These are phyloP conservation scores for Sequoiadendron giganteum DNA, from an alignment of 75 land plant genomes.

Conservation along the genomic window DNA sequence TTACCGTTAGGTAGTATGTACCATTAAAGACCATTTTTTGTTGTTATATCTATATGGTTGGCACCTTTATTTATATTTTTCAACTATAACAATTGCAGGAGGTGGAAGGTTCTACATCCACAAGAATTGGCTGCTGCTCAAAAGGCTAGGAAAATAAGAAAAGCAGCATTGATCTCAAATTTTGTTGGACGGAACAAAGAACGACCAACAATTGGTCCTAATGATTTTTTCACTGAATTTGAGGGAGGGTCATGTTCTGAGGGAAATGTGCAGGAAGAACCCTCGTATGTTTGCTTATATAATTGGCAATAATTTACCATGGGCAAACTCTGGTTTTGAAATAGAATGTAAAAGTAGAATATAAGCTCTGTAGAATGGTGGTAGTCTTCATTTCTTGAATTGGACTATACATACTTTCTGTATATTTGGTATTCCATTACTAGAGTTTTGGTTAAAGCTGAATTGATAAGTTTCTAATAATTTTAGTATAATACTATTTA, in stretches of 20 bases:
- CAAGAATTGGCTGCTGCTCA: conserved; percentile 54
- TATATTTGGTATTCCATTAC: not conserved
- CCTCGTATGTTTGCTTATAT: not conserved
- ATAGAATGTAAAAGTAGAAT: not conserved
- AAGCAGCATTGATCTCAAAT: conserved; percentile 61
- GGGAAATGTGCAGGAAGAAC: not conserved
- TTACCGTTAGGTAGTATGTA: not conserved
- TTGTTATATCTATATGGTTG: not conserved
- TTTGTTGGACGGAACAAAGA: conserved; percentile 84
- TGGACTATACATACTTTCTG: not conserved
- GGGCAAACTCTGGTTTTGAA: not conserved
- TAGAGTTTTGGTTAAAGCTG: not conserved
- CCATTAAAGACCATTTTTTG: not conserved
- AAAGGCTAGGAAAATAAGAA: conserved; percentile 54
- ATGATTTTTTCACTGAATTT: conserved; percentile 50
- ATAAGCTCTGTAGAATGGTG: not conserved
- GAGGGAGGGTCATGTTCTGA: not conserved
- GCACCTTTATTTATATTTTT: not conserved
- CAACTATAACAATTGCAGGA: conserved; percentile 33
- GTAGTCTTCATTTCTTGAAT: not conserved
- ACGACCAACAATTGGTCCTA: conserved; percentile 70
- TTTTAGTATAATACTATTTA: not conserved
- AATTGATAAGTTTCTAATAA: not conserved
- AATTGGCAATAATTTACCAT: not conserved
- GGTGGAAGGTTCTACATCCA: conserved; percentile 81